phyloP scores from a whole-genome alignment of 768 basidiomycete species.

The Kwoniella botswanensis region DNA sequence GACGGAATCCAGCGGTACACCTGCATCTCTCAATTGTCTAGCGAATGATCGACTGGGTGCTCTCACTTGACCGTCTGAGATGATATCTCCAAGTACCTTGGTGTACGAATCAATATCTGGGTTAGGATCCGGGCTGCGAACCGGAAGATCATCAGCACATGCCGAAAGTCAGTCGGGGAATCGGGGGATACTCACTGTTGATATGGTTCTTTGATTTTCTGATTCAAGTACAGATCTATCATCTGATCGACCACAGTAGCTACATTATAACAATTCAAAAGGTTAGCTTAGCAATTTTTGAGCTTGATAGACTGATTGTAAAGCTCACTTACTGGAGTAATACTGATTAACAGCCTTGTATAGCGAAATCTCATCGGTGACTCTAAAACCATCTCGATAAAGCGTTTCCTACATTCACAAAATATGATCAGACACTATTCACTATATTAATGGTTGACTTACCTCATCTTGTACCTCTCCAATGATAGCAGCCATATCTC shows the following conservation, averaged over 20 bases:
- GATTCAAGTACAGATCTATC: slow-evolving; percentile 22
- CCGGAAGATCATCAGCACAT: neutral
- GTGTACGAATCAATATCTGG: slow-evolving; percentile 17
- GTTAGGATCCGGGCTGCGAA: slow-evolving; percentile 12
- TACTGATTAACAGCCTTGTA: slow-evolving; percentile 18
- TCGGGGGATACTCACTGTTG: slow-evolving; percentile 11
- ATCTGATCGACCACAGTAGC: slow-evolving; percentile 15
- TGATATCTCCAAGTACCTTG: slow-evolving; percentile 25
- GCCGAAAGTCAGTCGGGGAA: too few relatives aligned
- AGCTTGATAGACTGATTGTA: neutral
- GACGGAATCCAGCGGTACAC: slow-evolving; percentile 21
- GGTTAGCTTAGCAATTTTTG: too few relatives aligned
- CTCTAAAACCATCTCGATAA: slow-evolving; percentile 13
- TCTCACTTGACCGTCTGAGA: slow-evolving; percentile 30
- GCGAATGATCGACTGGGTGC: slow-evolving; percentile 23
- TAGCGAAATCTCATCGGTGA: neutral
- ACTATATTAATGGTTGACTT: too few relatives aligned
- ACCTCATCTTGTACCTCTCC: slow-evolving; percentile 29
- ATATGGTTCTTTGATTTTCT: slow-evolving; percentile 24
- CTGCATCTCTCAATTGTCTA: slow-evolving; percentile 14
- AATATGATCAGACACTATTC: neutral
- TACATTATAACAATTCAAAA: neutral
- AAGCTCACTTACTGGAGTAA: slow-evolving; percentile 8
- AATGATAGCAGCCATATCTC: slow-evolving; percentile 29
- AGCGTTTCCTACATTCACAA: slow-evolving; percentile 15